Base-by-base conservation (phyloP, 2,329 filamentous ascomycete species). In the Colletotrichum sp. region DNA sequence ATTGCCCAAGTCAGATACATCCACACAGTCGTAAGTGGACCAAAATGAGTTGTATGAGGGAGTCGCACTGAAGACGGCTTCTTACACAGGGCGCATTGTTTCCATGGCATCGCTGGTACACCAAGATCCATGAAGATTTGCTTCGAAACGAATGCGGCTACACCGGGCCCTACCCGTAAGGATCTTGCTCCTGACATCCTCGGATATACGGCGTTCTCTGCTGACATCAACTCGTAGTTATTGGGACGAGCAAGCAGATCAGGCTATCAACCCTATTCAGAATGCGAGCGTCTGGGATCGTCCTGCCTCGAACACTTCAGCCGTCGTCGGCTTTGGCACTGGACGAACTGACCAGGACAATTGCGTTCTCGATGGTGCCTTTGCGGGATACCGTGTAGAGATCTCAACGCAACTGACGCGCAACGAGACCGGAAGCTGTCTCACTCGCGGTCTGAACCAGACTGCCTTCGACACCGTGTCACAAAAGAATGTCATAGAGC, bases 131-230 rank as follows among this genome's bases (percentile, higher is more conserved):
- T 66, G 83, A 85, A 63, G 26, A 76, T 13, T 75, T 80, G 4
- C 79, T 85, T 6, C 77, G 79, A 38, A 80, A 61, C 5, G 78
- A 82, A 67, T 85, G 84, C 66, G 79, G 79, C 56, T 85, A 81
- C 76, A 77, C 67, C 7, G 82, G 82, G 14, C 72, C 77, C 6
- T 83, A 84, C 63, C 83, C 83, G 62, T 81, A 82, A 69, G 79
- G 77, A 78, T 77, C 79, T 78, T 75, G 14, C 73, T 79, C 26
- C 77, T 80, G 24, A 7, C 10, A 36, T 75, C 72, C 36, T 24
- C 10, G 4, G 5, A 5, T 13, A 32, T 34, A 8, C n/a, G 18
- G 2, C 1, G 4, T 7, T 2, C 26, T 4, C 26, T 30, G 9
- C 55, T 58, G 9, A 58, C 55, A 16, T n/a, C 0, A 26, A 16